These are phyloP conservation scores for Chloris gayana DNA, from an alignment of 176 grass and related monocot species.

Conservation along the genomic window DNA sequence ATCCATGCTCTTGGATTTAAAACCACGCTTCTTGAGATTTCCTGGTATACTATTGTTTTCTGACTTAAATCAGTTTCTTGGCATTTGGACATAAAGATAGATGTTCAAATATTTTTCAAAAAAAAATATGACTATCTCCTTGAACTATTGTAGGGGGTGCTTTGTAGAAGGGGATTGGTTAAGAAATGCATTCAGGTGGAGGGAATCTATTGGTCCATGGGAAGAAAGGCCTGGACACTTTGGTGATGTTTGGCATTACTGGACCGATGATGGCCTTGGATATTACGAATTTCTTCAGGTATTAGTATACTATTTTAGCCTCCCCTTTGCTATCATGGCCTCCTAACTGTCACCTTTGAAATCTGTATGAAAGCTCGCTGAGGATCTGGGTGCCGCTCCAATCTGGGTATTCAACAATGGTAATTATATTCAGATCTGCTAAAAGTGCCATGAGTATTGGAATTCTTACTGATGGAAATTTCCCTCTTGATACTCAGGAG, in stretches of 20 bases:
- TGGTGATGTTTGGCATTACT: slow-evolving; percentile 98
- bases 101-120: background rate
- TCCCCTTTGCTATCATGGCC: background rate
- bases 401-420: slow-evolving; percentile 98
- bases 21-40: slow-evolving; percentile 87
- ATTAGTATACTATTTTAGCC: slow-evolving; percentile 9
- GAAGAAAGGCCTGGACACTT: slow-evolving; percentile 97
- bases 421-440: slow-evolving; percentile 39
- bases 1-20: slow-evolving; percentile 86
- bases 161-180: slow-evolving; percentile 92
- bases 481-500: slow-evolving; percentile 52
- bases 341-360: slow-evolving; percentile 13
- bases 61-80: slow-evolving; percentile 4
- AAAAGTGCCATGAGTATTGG: background rate
- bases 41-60: slow-evolving; percentile 59
- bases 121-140: slow-evolving; percentile 17
- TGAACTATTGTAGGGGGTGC: slow-evolving; percentile 69
- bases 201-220: slow-evolving; percentile 86
- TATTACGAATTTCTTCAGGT: slow-evolving; percentile 99
- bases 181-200: slow-evolving; percentile 97
- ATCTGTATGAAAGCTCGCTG: slow-evolving; percentile 65
- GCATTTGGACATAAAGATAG: too few species aligned
- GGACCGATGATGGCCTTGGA: slow-evolving; percentile 96
- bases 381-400: slow-evolving; percentile 70
- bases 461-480: slow-evolving; percentile 18